phyloP scores from a whole-genome alignment of 1,284 basidiomycete genomes.

The Leccinum proliferum region DNA sequence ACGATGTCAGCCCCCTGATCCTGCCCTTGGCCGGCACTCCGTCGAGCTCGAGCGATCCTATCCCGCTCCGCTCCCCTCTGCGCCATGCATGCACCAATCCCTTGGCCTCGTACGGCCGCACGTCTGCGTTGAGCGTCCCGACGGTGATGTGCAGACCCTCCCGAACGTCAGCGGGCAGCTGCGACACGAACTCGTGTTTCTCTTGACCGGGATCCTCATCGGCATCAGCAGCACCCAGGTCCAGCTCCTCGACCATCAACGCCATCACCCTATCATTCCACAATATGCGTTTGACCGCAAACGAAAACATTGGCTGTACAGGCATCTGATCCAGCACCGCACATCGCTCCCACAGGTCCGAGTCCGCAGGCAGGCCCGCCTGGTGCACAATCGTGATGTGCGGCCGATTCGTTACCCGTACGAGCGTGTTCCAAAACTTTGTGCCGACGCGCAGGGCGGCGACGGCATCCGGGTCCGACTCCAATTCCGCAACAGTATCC shows the following conservation, averaged over 20 bases:
- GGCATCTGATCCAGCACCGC: constrained; percentile 38
- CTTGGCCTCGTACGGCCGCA: constrained; percentile 71
- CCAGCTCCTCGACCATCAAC: constrained; percentile 55
- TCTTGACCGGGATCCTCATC: constrained; percentile 28
- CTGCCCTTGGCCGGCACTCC: constrained; percentile 35
- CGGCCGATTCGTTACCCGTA: constrained; percentile 58
- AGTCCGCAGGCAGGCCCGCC: constrained; percentile 46
- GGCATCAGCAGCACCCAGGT: constrained; percentile 18
- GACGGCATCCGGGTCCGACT: constrained; percentile 5
- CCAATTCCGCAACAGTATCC: neutral
- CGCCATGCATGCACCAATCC: constrained; percentile 56
- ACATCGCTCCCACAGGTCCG: constrained; percentile 66
- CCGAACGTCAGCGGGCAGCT: constrained; percentile 44
- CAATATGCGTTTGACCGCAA: constrained; percentile 60
- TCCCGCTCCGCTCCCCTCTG: constrained; percentile 29
- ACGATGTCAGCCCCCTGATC: constrained; percentile 34
- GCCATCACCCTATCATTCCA: constrained; percentile 85
- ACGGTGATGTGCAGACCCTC: constrained; percentile 82
- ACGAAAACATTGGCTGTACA: constrained; percentile 51
- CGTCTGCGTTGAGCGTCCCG: constrained; percentile 55
- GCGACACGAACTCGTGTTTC: constrained; percentile 43
- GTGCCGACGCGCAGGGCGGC: constrained; percentile 27
- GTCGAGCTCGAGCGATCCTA: constrained; percentile 31
- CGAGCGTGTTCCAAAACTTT: constrained; percentile 49
- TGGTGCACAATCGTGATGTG: constrained; percentile 88